Percentiles rank a stretch among this genome's conserved stretches.
Evolutionary conservation across 306 rosid species (phyloP).

Genomic region (Hylodesmum podocarpum): DNA sequence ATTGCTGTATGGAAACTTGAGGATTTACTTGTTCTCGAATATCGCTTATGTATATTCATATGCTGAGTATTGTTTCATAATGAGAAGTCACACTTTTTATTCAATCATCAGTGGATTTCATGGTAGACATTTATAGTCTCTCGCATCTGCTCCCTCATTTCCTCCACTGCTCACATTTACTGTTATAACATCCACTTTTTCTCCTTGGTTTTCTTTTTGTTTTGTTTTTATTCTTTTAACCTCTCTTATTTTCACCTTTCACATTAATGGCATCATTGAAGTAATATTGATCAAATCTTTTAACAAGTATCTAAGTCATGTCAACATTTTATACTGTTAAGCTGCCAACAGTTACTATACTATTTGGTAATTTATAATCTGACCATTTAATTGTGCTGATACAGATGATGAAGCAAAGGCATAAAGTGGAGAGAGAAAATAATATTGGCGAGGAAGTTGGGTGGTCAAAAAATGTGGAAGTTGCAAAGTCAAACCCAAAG

Average conservation of each 20-base stretch:
- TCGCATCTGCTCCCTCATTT: neutral
- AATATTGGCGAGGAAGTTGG: constrained; percentile 89
- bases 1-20: neutral
- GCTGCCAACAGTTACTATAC: neutral
- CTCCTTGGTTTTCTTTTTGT: neutral
- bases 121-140: neutral
- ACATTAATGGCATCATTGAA: constrained; percentile 3
- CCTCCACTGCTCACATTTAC: neutral
- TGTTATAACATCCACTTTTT: neutral
- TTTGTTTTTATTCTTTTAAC: neutral
- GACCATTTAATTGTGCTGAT: constrained; percentile 32
- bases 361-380: neutral
- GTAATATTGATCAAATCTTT: neutral
- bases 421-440: constrained; percentile 88
- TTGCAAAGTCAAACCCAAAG: constrained; percentile 83
- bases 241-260: neutral
- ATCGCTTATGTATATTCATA: neutral
- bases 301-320: neutral
- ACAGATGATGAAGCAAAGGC: constrained; percentile 97
- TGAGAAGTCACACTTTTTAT: neutral
- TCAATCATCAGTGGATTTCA: neutral
- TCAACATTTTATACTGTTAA: constrained; percentile 1
- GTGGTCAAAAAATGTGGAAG: constrained; percentile 90
- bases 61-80: neutral
- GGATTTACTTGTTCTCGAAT: neutral